Percentiles rank a stretch among this genome's conserved stretches.
Conservation (phyloP, 768 basidiomycete genomes). For the Tubosaeta sp. region DNA sequence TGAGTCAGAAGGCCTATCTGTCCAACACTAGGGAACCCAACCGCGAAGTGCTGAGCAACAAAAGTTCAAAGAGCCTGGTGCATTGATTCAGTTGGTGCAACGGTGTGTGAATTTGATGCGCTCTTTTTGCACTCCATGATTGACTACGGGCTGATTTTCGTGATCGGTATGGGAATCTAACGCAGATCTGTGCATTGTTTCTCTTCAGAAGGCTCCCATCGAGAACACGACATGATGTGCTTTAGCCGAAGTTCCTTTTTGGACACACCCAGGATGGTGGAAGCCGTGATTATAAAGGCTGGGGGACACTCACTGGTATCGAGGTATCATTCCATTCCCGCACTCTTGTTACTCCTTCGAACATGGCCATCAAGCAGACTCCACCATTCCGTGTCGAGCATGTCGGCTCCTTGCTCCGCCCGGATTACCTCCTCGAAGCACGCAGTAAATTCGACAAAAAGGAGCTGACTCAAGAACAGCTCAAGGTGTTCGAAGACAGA, state of each 20-base stretch:
- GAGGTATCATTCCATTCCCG: not conserved
- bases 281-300: not conserved
- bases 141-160: too few relatives aligned
- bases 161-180: too few relatives aligned
- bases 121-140: not conserved
- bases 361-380: slow-evolving; percentile 20
- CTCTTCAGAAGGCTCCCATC: too few relatives aligned
- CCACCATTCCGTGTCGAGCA: slow-evolving; percentile 47
- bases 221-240: too few relatives aligned
- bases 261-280: not conserved
- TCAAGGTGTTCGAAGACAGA: slow-evolving; percentile 35
- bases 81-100: too few relatives aligned
- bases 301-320: not conserved
- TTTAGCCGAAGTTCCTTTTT: not conserved
- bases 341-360: not conserved
- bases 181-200: too few relatives aligned
- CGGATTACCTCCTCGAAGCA: slow-evolving; percentile 36
- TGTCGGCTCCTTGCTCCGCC: slow-evolving; percentile 42
- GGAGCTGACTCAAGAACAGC: slow-evolving; percentile 32
- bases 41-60: too few relatives aligned
- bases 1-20: too few relatives aligned
- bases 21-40: too few relatives aligned
- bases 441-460: slow-evolving; percentile 34
- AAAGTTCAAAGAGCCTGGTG: too few relatives aligned
- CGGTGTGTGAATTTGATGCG: not conserved